A percentile compares a stretch with the other conserved stretches of the same genome.
Conservation (phyloP, 495 filamentous ascomycete species). For the Podospora pseudocomata region DNA sequence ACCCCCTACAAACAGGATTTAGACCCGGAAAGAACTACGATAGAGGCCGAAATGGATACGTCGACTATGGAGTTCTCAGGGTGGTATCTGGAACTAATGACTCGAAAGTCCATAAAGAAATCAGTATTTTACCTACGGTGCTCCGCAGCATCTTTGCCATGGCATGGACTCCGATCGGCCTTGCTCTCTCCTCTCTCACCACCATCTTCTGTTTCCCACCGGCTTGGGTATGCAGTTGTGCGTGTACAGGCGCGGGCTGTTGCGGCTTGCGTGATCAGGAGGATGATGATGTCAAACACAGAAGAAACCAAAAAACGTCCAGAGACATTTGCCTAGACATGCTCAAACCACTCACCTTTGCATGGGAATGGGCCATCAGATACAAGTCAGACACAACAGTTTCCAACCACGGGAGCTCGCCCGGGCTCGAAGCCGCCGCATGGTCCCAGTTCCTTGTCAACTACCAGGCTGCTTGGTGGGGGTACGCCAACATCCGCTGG, state of each 20-base stretch:
- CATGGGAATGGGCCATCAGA: neutral
- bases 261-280: neutral
- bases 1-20: neutral
- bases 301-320: neutral
- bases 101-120: neutral
- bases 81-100: neutral
- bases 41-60: neutral
- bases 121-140: neutral
- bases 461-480: neutral
- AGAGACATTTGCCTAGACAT: neutral
- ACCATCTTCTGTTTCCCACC: neutral
- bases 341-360: neutral
- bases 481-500: neutral
- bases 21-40: neutral
- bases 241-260: neutral
- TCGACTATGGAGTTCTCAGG: neutral
- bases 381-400: neutral
- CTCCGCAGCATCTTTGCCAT: neutral
- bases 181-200: neutral
- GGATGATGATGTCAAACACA: neutral
- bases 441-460: neutral
- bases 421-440: neutral
- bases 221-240: neutral
- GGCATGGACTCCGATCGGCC: neutral
- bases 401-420: neutral